Evolutionary conservation across 2,329 filamentous ascomycete species (phyloP).

Genomic region (Didymella arachidicola): DNA sequence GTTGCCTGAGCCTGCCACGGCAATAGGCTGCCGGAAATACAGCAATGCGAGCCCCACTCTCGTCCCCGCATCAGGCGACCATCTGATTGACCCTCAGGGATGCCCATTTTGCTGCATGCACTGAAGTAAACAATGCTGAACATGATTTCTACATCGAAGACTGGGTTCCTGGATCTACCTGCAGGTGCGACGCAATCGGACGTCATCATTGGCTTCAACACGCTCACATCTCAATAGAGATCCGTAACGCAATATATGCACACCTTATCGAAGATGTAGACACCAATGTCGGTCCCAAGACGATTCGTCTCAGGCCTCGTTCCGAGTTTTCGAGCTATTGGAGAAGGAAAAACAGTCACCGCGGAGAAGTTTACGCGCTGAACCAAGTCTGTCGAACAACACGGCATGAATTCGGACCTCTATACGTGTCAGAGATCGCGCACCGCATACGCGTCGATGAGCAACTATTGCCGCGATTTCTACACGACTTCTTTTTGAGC

Average conservation of each 20-base stretch:
- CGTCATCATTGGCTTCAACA: neutral
- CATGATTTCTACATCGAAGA: neutral
- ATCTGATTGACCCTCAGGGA: constrained; percentile 6
- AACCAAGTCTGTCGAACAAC: constrained; percentile 16
- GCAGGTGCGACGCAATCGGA: neutral
- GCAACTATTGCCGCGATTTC: neutral
- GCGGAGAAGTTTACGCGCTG: constrained; percentile 7
- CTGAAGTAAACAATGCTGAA: neutral
- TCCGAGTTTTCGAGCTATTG: constrained; percentile 12
- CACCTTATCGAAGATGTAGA: constrained; percentile 15
- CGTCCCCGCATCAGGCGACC: constrained; percentile 9
- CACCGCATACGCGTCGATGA: constrained; percentile 13
- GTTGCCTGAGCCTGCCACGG: neutral
- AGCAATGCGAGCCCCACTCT: constrained; percentile 3
- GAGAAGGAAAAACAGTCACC: constrained; percentile 9
- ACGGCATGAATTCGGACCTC: constrained; percentile 10
- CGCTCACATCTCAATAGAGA: constrained; percentile 4
- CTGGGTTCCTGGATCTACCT: constrained; percentile 4
- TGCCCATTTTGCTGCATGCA: neutral
- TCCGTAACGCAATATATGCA: constrained; percentile 13
- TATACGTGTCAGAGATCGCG: constrained; percentile 8
- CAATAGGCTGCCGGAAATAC: neutral
- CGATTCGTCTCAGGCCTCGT: constrained; percentile 6
- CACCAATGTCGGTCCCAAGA: constrained; percentile 18
- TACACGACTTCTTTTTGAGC: constrained; percentile 2